Conservation (phyloP, 2,329 filamentous ascomycete species). For the Trichoderma sp. region DNA sequence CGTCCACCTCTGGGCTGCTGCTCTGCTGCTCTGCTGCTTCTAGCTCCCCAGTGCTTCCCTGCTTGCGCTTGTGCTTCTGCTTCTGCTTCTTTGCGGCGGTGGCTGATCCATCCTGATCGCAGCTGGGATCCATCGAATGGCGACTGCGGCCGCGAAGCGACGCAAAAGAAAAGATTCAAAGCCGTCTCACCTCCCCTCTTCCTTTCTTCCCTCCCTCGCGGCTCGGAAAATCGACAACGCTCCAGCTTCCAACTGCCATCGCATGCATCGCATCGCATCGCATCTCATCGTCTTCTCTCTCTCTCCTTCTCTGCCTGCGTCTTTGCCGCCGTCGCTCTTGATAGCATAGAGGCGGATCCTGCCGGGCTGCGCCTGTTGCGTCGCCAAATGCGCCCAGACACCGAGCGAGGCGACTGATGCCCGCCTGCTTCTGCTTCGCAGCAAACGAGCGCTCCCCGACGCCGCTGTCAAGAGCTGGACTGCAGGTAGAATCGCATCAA, state of each 20-base stretch:
- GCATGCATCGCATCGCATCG: too few relatives aligned
- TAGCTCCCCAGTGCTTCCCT: too few relatives aligned
- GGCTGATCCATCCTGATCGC: too few relatives aligned
- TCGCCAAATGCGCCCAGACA: slow-evolving; percentile 17
- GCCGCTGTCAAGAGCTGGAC: neutral
- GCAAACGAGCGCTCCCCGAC: neutral
- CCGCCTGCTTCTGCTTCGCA: slow-evolving; percentile 7
- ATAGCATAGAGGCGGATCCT: too few relatives aligned
- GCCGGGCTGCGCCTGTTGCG: neutral
- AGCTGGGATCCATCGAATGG: too few relatives aligned
- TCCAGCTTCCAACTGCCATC: too few relatives aligned
- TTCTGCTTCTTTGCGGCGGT: too few relatives aligned
- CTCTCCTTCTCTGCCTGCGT: neutral
- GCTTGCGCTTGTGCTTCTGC: too few relatives aligned
- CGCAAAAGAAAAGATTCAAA: neutral
- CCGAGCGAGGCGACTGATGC: slow-evolving; percentile 15
- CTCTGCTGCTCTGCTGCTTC: neutral
- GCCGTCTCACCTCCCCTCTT: neutral
- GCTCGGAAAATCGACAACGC: too few relatives aligned
- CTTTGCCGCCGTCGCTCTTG: neutral
- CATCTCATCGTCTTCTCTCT: too few relatives aligned
- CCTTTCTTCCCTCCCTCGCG: too few relatives aligned
- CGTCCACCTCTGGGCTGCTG: slow-evolving; percentile 1
- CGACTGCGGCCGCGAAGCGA: too few relatives aligned
- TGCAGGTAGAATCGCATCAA: neutral